Evolutionary conservation across 2,329 filamentous ascomycete species (phyloP).

Genomic region (Fusarium floridanum): DNA sequence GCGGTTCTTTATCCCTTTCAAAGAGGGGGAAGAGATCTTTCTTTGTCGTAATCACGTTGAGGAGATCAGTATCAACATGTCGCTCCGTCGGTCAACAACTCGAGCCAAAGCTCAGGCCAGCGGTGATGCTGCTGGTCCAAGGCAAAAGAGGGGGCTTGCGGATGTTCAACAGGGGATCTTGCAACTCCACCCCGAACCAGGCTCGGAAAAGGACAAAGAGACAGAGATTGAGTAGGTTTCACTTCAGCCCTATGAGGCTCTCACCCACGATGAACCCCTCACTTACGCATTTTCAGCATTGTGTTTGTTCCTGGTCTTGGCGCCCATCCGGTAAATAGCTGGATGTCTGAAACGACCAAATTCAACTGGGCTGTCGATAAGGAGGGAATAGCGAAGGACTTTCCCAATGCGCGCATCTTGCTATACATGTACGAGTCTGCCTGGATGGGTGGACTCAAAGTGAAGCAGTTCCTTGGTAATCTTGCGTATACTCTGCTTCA

Average conservation of each 20-base stretch:
- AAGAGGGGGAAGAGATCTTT: not conserved
- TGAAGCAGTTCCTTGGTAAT: conserved; percentile 57
- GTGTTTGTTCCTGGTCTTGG: conserved; percentile 58
- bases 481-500: conserved; percentile 54
- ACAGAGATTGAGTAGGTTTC: conserved; percentile 52
- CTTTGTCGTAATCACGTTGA: not conserved
- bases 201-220: conserved; percentile 41
- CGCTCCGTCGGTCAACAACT: conserved; percentile 26
- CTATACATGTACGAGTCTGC: conserved; percentile 59
- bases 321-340: conserved; percentile 56
- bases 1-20: not conserved
- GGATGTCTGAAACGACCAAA: conserved; percentile 51
- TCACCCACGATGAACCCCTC: not conserved
- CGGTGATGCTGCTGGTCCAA: conserved; percentile 4
- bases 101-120: conserved; percentile 39
- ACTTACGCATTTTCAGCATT: conserved; percentile 46
- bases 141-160: conserved; percentile 51
- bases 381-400: conserved; percentile 55
- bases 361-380: conserved; percentile 57
- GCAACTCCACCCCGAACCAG: conserved; percentile 51
- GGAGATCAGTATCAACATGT: conserved; percentile 11
- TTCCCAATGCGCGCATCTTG: conserved; percentile 55
- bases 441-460: conserved; percentile 56
- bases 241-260: not conserved
- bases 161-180: conserved; percentile 55